Base-by-base conservation (phyloP, 331 rosid genomes). In the Prunus yedoensis region DNA sequence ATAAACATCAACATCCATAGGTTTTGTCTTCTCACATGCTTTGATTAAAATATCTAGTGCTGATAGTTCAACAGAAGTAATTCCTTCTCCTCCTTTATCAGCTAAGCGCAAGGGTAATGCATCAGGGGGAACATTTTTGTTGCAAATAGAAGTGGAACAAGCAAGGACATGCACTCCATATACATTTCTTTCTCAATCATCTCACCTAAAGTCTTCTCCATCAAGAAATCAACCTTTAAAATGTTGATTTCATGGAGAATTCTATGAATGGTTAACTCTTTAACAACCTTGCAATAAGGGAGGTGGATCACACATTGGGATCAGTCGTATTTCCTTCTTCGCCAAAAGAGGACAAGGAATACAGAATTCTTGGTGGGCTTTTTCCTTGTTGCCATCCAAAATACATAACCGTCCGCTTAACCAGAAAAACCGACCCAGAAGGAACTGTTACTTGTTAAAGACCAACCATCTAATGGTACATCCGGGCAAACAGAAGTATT, bases 341-440 rank as follows among this genome's bases (percentile, higher is more conserved):
- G 17, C 84, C 90, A 94, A 80, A 85, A 90, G 92, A 59, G 93
- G 81, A 82, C 90, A 81, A 47, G 93, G 87, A 70, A 77, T 78
- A 76, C 89, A 81, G 58, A 92, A 83, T 77, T 94, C 96, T 79
- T 89, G 92, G 56, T 83, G 89, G 51, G 97, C 90, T 85, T 94
- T 94, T 86, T 78, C 91, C 82, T 82, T 92, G 88, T 92, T 84
- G 30, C 89, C 91, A 74, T 94, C 96, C 71, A 84, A 83, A 78
- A 87, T 74, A 74, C 97, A 92, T 83, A 94, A 71, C 76, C 96
- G 90, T 68, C 97, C 97, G 74, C 97, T 92, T 70, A 94, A 76
- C 99, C 99, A 94, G 86, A 90, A 94, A 74, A 89, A 92, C 16
- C 91, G 91, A 79, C 82, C 99, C 99, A 94, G 65, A 94, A 87